These are phyloP conservation scores for Erythrophleum fordii DNA, from an alignment of 306 rosid genomes.

Conservation along the genomic window DNA sequence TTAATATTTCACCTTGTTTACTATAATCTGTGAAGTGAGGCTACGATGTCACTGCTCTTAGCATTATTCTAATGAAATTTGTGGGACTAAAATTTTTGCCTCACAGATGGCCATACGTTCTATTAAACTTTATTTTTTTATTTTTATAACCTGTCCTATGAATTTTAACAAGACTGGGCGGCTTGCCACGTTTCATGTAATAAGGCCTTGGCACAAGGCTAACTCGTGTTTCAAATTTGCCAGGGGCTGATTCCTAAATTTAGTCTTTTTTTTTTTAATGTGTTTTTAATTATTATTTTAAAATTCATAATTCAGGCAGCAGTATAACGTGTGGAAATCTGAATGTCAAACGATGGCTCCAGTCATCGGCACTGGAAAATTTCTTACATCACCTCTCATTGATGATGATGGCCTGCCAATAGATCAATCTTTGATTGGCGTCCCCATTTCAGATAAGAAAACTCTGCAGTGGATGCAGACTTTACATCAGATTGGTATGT, in stretches of 20 bases:
- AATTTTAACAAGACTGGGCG: not conserved
- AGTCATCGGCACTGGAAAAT: conserved; percentile 75
- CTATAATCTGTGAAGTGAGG: not conserved
- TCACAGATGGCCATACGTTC: not conserved
- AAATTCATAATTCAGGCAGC: conserved; percentile 65
- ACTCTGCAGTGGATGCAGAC: conserved; percentile 76
- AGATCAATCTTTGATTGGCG: conserved; percentile 50
- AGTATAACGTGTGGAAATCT: conserved; percentile 72
- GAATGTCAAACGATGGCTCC: conserved; percentile 88
- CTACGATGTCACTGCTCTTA: not conserved
- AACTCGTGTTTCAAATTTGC: not conserved
- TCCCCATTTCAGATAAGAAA: conserved; percentile 59
- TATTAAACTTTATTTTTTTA: conserved; percentile 4
- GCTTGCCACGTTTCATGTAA: conserved; percentile 30
- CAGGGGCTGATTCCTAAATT: conserved; percentile 28
- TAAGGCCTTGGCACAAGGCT: not conserved
- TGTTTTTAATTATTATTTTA: conserved; percentile 19
- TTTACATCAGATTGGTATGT: conserved; percentile 88
- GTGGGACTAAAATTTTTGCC: not conserved
- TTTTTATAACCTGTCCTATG: conserved; percentile 1
- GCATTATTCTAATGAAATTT: not conserved
- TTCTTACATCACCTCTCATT: conserved; percentile 63
- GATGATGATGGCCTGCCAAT: conserved; percentile 57
- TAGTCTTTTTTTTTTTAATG: not conserved
- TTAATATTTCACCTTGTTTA: not conserved